Conservation (phyloP, 2,329 filamentous ascomycete species). For the Cercospora sesami region DNA sequence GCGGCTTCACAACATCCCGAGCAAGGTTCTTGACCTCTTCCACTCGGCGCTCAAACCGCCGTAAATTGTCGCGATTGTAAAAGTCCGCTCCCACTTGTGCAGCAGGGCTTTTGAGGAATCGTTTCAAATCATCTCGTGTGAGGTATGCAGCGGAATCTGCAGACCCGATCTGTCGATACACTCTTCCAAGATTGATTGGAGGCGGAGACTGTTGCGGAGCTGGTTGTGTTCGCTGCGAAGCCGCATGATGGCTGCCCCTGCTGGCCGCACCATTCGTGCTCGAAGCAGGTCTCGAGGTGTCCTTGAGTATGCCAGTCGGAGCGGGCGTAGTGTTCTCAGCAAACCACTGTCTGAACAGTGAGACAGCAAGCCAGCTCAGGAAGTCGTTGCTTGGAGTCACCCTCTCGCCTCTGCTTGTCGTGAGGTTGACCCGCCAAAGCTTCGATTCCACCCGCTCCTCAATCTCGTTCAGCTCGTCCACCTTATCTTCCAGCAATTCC, state of each 20-base stretch:
- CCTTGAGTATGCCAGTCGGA: constrained; percentile 54
- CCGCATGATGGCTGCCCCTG: constrained; percentile 32
- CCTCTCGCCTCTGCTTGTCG: constrained; percentile 76
- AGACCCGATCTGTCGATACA: constrained; percentile 73
- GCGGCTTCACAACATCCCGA: constrained; percentile 75
- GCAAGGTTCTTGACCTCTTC: constrained; percentile 87
- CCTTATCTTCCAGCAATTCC: constrained; percentile 92
- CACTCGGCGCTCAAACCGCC: constrained; percentile 79
- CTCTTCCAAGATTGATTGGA: constrained; percentile 60
- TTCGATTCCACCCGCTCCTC: constrained; percentile 77
- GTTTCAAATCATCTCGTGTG: constrained; percentile 82
- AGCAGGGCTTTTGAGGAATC: constrained; percentile 67
- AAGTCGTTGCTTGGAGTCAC: constrained; percentile 78
- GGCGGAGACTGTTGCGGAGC: constrained; percentile 33
- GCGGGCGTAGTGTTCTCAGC: constrained; percentile 83
- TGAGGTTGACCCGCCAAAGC: constrained; percentile 77
- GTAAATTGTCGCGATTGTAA: constrained; percentile 82
- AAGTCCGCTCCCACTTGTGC: constrained; percentile 66
- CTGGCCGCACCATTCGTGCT: constrained; percentile 20
- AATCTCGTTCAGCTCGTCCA: constrained; percentile 82
- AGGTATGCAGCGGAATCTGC: constrained; percentile 67
- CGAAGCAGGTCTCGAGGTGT: constrained; percentile 23
- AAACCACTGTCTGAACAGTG: constrained; percentile 87
- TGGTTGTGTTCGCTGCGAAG: constrained; percentile 34
- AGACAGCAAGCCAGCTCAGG: constrained; percentile 85